Evolutionary conservation across 2,329 filamentous ascomycete genomes (phyloP).

Genomic region (Alternaria tenuissima): DNA sequence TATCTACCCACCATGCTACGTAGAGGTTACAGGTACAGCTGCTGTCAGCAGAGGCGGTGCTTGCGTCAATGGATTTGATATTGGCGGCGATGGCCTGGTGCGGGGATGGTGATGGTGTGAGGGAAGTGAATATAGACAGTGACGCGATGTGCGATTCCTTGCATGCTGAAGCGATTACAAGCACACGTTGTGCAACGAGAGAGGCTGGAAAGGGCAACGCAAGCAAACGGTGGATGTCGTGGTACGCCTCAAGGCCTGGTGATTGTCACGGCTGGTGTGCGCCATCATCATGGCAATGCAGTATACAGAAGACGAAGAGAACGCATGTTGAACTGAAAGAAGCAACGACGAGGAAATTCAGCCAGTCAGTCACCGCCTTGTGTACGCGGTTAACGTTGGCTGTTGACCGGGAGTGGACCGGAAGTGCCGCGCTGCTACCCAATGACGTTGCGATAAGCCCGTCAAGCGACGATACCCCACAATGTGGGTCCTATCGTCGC

Average conservation of each 20-base stretch:
- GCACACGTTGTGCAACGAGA: conserved; percentile 44
- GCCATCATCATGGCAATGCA: conserved; percentile 35
- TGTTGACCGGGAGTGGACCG: conserved; percentile 25
- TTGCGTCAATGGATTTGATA: conserved; percentile 48
- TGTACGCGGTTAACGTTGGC: conserved; percentile 25
- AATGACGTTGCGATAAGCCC: conserved; percentile 23
- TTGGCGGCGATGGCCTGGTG: conserved; percentile 33
- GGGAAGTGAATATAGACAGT: conserved; percentile 31
- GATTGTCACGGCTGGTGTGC: conserved; percentile 7
- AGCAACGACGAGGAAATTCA: conserved; percentile 23
- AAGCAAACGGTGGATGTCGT: conserved; percentile 31
- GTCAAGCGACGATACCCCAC: conserved; percentile 21
- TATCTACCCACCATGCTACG: conserved; percentile 52
- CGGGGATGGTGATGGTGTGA: conserved; percentile 28
- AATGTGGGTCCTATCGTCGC: conserved; percentile 14
- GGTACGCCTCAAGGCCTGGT: conserved; percentile 14
- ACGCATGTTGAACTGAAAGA: conserved; percentile 16
- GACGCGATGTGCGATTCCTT: conserved; percentile 44
- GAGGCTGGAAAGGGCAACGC: conserved; percentile 39
- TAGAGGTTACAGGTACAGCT: conserved; percentile 33
- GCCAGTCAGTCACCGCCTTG: conserved; percentile 43
- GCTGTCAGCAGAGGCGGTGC: conserved; percentile 35
- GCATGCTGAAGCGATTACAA: conserved; percentile 48
- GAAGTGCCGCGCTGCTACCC: conserved; percentile 22
- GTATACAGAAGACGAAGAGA: conserved; percentile 24